Evolutionary conservation across 2,329 filamentous ascomycete species (phyloP).

Genomic region (Ophiostoma novo-ulmi): DNA sequence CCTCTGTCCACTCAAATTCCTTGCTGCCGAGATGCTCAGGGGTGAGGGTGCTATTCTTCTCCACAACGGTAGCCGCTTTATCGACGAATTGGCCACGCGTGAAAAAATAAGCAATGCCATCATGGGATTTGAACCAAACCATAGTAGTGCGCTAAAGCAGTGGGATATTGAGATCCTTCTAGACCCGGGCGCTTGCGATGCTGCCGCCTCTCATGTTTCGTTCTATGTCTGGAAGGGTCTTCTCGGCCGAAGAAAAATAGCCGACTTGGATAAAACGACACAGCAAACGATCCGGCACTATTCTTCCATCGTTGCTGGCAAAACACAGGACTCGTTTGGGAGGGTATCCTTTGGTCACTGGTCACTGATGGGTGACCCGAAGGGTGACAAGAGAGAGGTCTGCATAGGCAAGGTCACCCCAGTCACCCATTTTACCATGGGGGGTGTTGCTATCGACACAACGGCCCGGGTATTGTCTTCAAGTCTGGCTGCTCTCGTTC

Average conservation of each 20-base stretch:
- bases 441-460: constrained; percentile 98
- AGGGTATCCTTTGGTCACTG: constrained; percentile 99
- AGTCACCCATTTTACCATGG: constrained; percentile 99
- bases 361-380: constrained; percentile 56
- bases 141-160: constrained; percentile 10
- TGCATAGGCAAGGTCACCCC: constrained; percentile 78
- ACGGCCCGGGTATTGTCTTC: constrained; percentile 85
- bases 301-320: constrained; percentile 89
- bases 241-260: constrained; percentile 97
- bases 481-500: constrained; percentile 43
- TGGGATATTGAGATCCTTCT: constrained; percentile 95
- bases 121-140: constrained; percentile 32
- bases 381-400: constrained; percentile 80
- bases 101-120: constrained; percentile 99
- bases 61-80: constrained; percentile 88
- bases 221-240: constrained; percentile 97
- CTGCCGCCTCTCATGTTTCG: constrained; percentile 96
- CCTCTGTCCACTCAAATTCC: constrained; percentile 94
- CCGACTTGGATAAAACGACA: constrained; percentile 81
- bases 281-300: constrained; percentile 87
- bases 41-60: constrained; percentile 95
- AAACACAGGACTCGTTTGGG: constrained; percentile 89
- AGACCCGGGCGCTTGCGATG: constrained; percentile 97
- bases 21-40: constrained; percentile 95
- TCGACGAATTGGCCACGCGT: constrained; percentile 94